Evolutionary conservation across 2,329 filamentous ascomycete genomes (phyloP).

Genomic region (Lachnellula willkommii): DNA sequence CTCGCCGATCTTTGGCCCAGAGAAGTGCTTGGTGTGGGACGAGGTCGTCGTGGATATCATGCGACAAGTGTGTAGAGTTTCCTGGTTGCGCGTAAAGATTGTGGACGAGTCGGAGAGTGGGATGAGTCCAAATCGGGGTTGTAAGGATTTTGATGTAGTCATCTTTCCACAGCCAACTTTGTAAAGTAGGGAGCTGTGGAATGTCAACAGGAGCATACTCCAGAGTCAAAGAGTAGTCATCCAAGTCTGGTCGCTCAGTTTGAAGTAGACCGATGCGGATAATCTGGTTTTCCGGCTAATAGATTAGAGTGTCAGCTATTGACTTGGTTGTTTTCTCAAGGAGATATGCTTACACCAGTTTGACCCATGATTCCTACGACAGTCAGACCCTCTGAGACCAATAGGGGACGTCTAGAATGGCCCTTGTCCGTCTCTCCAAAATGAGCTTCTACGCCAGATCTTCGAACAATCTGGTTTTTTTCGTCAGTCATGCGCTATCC

Average conservation of each 20-base stretch:
- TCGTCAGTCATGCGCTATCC: neutral
- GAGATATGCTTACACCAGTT: slow-evolving; percentile 3
- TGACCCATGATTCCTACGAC: slow-evolving; percentile 1
- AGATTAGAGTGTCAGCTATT: neutral
- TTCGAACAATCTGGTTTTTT: neutral
- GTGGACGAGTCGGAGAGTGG: neutral
- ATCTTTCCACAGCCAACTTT: slow-evolving; percentile 4
- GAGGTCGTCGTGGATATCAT: neutral
- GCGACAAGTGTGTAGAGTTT: neutral
- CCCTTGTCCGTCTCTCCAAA: slow-evolving; percentile 2
- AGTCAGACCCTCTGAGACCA: neutral
- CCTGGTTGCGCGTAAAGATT: neutral
- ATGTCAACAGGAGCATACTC: neutral
- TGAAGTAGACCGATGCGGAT: slow-evolving; percentile 3
- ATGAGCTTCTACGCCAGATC: neutral
- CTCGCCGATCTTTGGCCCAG: slow-evolving; percentile 6
- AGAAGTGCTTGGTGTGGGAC: slow-evolving; percentile 5
- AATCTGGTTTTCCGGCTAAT: neutral
- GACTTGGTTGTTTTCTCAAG: neutral
- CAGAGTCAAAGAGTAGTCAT: neutral
- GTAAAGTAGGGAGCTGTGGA: neutral
- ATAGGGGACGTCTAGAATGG: neutral
- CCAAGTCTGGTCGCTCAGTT: neutral
- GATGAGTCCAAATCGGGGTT: slow-evolving; percentile 1
- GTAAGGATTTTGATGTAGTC: slow-evolving; percentile 1